phyloP scores from a whole-genome alignment of 768 basidiomycete genomes.

The Psilocybe cyanescens region DNA sequence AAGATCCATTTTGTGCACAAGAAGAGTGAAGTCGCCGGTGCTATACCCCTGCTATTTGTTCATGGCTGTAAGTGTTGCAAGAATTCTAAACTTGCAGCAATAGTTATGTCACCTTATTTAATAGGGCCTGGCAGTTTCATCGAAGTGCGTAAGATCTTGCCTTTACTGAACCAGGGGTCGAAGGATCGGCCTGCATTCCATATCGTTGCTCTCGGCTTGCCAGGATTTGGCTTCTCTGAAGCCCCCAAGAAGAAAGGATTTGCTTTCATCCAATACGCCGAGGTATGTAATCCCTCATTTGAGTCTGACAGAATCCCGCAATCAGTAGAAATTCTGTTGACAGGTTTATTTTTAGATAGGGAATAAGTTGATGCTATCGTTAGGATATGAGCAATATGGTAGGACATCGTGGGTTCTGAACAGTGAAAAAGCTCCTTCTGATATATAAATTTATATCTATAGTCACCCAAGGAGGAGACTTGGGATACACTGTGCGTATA shows the following conservation, averaged over 20 bases:
- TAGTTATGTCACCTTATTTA: not conserved
- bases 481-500: constrained; percentile 40
- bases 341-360: constrained; percentile 25
- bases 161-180: constrained; percentile 45
- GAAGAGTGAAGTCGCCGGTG: constrained; percentile 43
- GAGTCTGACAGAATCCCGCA: constrained; percentile 15
- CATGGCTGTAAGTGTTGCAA: constrained; percentile 49
- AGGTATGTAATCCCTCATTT: constrained; percentile 31
- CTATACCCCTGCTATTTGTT: constrained; percentile 62
- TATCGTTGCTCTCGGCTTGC: constrained; percentile 61
- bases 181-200: constrained; percentile 60
- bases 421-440: not conserved
- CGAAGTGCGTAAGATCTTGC: constrained; percentile 61
- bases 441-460: not conserved
- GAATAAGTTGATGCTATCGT: constrained; percentile 51
- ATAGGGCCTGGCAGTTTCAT: constrained; percentile 39
- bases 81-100: not conserved
- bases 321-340: constrained; percentile 52
- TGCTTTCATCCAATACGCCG: constrained; percentile 44
- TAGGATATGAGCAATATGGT: constrained; percentile 58
- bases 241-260: constrained; percentile 59
- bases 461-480: constrained; percentile 56
- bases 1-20: constrained; percentile 63
- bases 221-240: constrained; percentile 66
- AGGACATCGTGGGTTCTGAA: not conserved